phyloP scores from a whole-genome alignment of 306 rosid species.

The Elaeagnus macrophylla region DNA sequence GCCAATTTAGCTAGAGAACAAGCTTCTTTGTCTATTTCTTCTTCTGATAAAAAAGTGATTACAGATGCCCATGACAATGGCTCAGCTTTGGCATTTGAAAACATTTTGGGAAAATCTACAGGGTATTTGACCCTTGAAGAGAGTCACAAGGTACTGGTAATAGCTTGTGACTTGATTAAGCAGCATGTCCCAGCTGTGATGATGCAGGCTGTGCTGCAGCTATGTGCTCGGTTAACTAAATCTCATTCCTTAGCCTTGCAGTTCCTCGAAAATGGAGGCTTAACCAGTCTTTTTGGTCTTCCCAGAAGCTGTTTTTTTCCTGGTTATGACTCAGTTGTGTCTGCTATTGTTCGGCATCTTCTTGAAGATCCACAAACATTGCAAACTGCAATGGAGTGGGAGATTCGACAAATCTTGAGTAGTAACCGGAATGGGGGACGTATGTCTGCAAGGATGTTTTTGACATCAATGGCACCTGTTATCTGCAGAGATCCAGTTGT shows the following conservation, averaged over 20 bases:
- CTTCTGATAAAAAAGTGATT: slow-evolving; percentile 35
- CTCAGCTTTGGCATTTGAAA: slow-evolving; percentile 40
- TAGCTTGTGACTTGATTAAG: slow-evolving; percentile 88
- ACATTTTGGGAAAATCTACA: slow-evolving; percentile 70
- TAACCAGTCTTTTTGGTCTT: slow-evolving; percentile 70
- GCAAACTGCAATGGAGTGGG: slow-evolving; percentile 95
- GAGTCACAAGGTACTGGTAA: slow-evolving; percentile 54
- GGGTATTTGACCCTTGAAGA: slow-evolving; percentile 81
- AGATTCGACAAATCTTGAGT: slow-evolving; percentile 72
- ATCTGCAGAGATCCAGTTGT: slow-evolving; percentile 90
- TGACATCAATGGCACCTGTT: slow-evolving; percentile 88
- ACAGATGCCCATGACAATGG: slow-evolving; percentile 40
- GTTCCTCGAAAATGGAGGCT: slow-evolving; percentile 92
- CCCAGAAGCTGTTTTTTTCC: slow-evolving; percentile 83
- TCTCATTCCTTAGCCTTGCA: slow-evolving; percentile 70
- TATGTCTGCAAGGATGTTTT: slow-evolving; percentile 58
- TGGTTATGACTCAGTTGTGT: slow-evolving; percentile 91
- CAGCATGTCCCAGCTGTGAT: slow-evolving; percentile 81
- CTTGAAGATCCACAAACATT: slow-evolving; percentile 98
- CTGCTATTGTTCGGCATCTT: slow-evolving; percentile 93
- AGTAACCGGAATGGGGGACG: slow-evolving; percentile 85
- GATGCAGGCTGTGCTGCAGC: slow-evolving; percentile 97
- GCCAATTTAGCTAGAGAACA: slow-evolving; percentile 47
- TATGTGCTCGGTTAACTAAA: slow-evolving; percentile 92
- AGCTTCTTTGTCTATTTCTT: slow-evolving; percentile 39